Conservation (phyloP, 257 asterid species). For the Penstemon eatonii region DNA sequence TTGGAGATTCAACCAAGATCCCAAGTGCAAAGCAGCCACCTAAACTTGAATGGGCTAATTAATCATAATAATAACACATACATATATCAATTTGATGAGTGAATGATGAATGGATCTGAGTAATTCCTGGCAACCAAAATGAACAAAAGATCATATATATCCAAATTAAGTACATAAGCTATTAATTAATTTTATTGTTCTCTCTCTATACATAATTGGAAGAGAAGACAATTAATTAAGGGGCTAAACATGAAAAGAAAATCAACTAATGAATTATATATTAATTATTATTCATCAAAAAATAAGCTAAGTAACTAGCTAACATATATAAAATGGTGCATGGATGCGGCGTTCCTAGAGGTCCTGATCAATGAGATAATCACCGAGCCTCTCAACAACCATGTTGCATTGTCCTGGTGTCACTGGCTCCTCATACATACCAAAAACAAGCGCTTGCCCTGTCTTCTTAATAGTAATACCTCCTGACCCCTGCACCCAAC, state of each 20-base stretch:
- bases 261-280: not conserved
- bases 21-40: too few species aligned
- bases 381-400: slow-evolving; percentile 65
- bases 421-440: slow-evolving; percentile 65
- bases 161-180: too few species aligned
- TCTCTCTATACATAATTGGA: not conserved
- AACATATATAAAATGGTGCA: too few species aligned
- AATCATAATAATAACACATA: too few species aligned
- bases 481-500: slow-evolving; percentile 47
- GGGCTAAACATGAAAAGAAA: not conserved
- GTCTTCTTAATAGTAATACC: slow-evolving; percentile 59
- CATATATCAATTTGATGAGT: too few species aligned
- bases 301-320: not conserved
- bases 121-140: too few species aligned
- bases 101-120: too few species aligned
- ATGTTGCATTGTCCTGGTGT: slow-evolving; percentile 67
- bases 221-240: not conserved
- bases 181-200: not conserved
- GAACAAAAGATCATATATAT: too few species aligned
- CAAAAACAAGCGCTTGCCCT: slow-evolving; percentile 49
- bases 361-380: slow-evolving; percentile 58
- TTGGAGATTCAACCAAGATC: too few species aligned
- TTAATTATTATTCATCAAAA: not conserved
- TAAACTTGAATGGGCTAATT: too few species aligned
- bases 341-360: slow-evolving; percentile 19